A percentile compares a stretch with the other conserved stretches of the same genome.
phyloP scores from a whole-genome alignment of 2,329 filamentous ascomycete species.

The Hypoxylon sp. region DNA sequence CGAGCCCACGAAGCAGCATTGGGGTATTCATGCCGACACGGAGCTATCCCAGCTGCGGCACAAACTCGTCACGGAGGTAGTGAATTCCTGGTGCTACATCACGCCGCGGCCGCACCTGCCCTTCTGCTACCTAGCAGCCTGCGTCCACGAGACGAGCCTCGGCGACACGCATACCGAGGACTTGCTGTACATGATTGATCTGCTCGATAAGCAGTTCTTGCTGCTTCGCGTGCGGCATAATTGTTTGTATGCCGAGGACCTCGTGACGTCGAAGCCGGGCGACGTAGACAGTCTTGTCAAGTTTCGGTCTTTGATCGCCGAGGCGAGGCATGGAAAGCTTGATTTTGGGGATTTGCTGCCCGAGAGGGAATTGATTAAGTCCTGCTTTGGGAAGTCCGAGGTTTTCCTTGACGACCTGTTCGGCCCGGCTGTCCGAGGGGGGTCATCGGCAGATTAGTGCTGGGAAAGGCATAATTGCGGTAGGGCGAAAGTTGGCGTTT shows the following conservation, averaged over 20 bases:
- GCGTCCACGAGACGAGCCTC: neutral
- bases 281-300: neutral
- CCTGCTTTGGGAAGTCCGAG: conserved; percentile 11
- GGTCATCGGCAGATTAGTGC: neutral
- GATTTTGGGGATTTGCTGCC: neutral
- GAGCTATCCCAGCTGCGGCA: neutral
- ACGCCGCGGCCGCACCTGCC: neutral
- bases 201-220: neutral
- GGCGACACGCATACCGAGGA: neutral
- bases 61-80: neutral
- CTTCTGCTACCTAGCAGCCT: neutral
- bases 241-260: neutral
- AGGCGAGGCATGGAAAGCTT: neutral
- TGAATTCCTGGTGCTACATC: neutral
- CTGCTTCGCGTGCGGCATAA: neutral
- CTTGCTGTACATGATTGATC: neutral
- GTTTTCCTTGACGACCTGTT: neutral
- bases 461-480: neutral
- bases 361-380: neutral
- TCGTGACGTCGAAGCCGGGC: neutral
- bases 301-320: neutral
- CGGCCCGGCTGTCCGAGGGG: neutral
- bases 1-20: neutral
- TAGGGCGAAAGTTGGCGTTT: neutral
- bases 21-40: neutral